Percentiles rank a stretch among this genome's conserved stretches.
Evolutionary conservation across 257 asterid species (phyloP).

Genomic region (Rubia yunnanensis): DNA sequence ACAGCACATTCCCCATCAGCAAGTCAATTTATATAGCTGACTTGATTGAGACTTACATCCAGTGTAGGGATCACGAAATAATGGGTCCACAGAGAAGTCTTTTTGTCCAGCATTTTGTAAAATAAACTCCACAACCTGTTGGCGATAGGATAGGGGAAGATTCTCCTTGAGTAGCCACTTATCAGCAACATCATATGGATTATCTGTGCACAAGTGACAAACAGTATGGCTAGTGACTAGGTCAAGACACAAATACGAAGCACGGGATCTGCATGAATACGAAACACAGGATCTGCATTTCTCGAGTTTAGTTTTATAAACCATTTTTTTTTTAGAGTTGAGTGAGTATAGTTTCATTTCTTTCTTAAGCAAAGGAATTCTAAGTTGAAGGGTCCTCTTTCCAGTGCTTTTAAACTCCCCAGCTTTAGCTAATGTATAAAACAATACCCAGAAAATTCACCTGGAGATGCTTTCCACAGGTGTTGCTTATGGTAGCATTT

Average conservation of each 20-base stretch:
- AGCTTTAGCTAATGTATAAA: not conserved
- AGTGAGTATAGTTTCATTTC: not conserved
- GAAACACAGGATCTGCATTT: not conserved
- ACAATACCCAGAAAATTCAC: not conserved
- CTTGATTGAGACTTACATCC: conserved; percentile 55
- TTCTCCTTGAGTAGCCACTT: conserved; percentile 90
- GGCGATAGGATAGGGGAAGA: conserved; percentile 83
- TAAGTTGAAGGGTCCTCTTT: not conserved
- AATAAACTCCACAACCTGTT: conserved; percentile 90
- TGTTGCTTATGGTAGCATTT: conserved; percentile 1
- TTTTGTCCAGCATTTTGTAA: conserved; percentile 75
- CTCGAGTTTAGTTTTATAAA: not conserved
- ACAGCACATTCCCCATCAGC: conserved; percentile 9
- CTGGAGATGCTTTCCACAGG: not conserved
- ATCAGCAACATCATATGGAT: conserved; percentile 88
- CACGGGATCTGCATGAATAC: not conserved
- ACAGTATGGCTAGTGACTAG: not conserved
- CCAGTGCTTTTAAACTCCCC: not conserved
- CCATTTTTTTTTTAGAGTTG: too few species aligned
- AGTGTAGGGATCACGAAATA: conserved; percentile 84
- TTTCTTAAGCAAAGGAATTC: not conserved
- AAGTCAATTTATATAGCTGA: conserved; percentile 13
- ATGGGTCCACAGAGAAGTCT: conserved; percentile 66
- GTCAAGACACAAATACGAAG: not conserved
- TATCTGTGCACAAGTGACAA: conserved; percentile 44